A percentile compares a stretch with the other conserved stretches of the same genome.
Evolutionary conservation across 192 early-diverging fungal species (phyloP).

Genomic region (Ambispora gerdemannii): DNA sequence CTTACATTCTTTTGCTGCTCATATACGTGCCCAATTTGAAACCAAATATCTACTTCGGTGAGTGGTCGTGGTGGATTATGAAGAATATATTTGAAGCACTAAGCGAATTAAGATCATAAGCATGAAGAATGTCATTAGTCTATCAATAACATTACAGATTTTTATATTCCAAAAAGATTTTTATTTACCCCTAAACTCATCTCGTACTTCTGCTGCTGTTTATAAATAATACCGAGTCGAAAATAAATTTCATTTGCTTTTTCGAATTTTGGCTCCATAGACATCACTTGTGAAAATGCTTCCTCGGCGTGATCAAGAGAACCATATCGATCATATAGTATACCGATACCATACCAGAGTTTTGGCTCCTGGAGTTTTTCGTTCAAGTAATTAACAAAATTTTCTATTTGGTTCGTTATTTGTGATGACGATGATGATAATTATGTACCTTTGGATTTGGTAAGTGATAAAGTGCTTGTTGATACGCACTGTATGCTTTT

Average conservation of each 20-base stretch:
- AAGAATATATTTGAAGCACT: constrained; percentile 91
- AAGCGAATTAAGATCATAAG: too few species aligned
- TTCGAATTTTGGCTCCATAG: constrained; percentile 94
- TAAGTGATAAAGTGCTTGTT: constrained; percentile 90
- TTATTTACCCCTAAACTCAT: constrained; percentile 64
- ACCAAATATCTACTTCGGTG: constrained; percentile 95
- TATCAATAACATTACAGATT: too few species aligned
- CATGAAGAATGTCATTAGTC: too few species aligned
- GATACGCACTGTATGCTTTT: constrained; percentile 92
- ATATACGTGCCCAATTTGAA: constrained; percentile 96
- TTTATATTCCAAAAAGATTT: too few species aligned
- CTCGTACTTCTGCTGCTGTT: constrained; percentile 78
- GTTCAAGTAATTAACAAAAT: too few species aligned
- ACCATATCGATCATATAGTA: constrained; percentile 95
- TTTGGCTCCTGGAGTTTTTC: constrained; percentile 77
- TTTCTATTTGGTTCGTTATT: neutral
- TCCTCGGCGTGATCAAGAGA: constrained; percentile 97
- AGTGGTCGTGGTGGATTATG: constrained; percentile 87
- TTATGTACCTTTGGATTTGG: constrained; percentile 77
- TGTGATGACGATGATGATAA: constrained; percentile 8
- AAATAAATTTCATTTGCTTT: constrained; percentile 99
- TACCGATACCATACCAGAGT: constrained; percentile 99
- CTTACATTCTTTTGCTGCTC: constrained; percentile 89
- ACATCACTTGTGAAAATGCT: constrained; percentile 90
- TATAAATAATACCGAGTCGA: constrained; percentile 97